phyloP scores from a whole-genome alignment of 768 basidiomycete genomes.

The Mycena filopes region DNA sequence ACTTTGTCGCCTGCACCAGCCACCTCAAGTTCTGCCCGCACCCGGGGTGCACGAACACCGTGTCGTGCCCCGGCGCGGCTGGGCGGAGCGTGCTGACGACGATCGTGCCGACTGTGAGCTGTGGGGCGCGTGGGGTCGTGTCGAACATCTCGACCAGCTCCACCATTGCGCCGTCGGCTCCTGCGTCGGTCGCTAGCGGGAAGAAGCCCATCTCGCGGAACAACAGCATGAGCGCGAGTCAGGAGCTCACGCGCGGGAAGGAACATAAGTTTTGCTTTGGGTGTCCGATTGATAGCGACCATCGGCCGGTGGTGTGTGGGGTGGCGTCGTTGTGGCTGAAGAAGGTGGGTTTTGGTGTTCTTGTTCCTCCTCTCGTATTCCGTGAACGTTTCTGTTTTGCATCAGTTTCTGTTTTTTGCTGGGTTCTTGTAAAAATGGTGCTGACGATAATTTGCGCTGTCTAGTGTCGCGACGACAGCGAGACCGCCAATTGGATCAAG shows the following conservation, averaged over 20 bases:
- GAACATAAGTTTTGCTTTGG: slow-evolving; percentile 95
- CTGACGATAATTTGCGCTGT: too few species aligned
- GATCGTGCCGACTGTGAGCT: slow-evolving; percentile 90
- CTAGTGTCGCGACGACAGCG: slow-evolving; percentile 92
- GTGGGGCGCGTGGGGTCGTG: slow-evolving; percentile 70
- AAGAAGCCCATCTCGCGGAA: too few species aligned
- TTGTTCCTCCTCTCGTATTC: too few species aligned
- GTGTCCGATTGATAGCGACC: slow-evolving; percentile 88
- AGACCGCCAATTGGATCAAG: slow-evolving; percentile 99
- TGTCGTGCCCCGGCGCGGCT: slow-evolving; percentile 87
- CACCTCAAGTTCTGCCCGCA: slow-evolving; percentile 95
- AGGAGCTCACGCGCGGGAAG: slow-evolving; percentile 46
- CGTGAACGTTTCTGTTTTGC: too few species aligned
- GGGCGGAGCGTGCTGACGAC: slow-evolving; percentile 77
- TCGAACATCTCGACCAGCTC: slow-evolving; percentile 17
- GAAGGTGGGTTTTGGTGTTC: slow-evolving; percentile 56
- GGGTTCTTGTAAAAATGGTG: too few species aligned
- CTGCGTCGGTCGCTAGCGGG: too few species aligned
- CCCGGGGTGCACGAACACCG: slow-evolving; percentile 93
- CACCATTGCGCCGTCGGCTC: too few species aligned
- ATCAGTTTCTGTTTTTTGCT: too few species aligned
- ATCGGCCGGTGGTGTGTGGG: slow-evolving; percentile 89
- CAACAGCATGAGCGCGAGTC: slow-evolving; percentile 42
- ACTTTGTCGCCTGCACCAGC: slow-evolving; percentile 88
- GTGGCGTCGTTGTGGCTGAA: slow-evolving; percentile 94